Base-by-base conservation (phyloP, 169 alveolate genomes). In the Plasmodium falciparum region DNA sequence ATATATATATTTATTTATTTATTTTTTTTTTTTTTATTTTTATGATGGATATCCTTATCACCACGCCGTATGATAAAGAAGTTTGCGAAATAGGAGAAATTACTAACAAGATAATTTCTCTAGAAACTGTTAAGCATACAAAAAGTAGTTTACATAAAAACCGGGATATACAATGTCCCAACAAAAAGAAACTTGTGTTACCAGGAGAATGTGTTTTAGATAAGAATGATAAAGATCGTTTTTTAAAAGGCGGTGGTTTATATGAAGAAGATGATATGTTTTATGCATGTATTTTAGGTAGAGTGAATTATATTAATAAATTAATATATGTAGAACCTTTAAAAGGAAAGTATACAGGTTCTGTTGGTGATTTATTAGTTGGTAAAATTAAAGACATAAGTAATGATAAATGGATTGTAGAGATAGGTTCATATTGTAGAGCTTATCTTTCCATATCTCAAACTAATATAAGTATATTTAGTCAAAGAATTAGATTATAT, bases 321-420 rank as follows among this genome's bases (percentile, higher is more conserved):
- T 93, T 95, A 75, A 94, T 92, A 1, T 95, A 93, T 76, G 97
- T 95, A n/a, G 96, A 95, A 74, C 95, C 97, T 6, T 75, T 95
- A 62, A 91, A 91, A 74, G 97, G 97, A 20, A 90, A 91, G 33
- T 95, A 95, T 91, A 58, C 69, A 20, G 97, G 95, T 13, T 95
- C 95, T 62, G 95, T 95, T 22, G 97, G 97, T 7, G 97, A 95
- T 73, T 86, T 95, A 43, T 93, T 95, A 29, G 97, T 95, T 59
- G 97, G 97, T 58, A 92, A 93, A 65, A 95, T 95, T 24, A 95
- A 92, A 74, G 93, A 93, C 63, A 95, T 95, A 74, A 74, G 59
- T 74, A 95, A 95, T 62, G 94, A 94, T 75, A 90, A 91, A 61
- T 97, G 99, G 99, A 92, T 93, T 52, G 96, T 97, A n/a, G 98